Percentiles rank a stretch among this genome's conserved stretches.
phyloP scores from a whole-genome alignment of 73 alveolate genomes.

The Paramecium tetraurelia region DNA sequence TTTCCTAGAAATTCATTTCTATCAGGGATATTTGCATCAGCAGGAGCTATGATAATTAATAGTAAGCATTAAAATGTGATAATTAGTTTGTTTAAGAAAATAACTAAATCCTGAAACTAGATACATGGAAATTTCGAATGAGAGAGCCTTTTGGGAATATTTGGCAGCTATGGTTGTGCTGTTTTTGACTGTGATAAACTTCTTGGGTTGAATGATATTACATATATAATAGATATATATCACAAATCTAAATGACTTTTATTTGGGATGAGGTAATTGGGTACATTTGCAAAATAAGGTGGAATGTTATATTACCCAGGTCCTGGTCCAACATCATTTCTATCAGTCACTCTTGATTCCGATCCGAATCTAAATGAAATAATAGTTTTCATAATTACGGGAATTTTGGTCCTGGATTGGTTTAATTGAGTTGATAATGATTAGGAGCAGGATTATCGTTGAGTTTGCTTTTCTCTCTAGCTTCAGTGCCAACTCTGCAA shows the following conservation, averaged over 20 bases:
- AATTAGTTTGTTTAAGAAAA: conserved; percentile 23
- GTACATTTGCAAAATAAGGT: conserved; percentile 16
- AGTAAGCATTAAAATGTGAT: not conserved
- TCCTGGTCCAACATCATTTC: conserved; percentile 34
- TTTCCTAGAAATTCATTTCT: conserved; percentile 44
- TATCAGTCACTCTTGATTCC: not conserved
- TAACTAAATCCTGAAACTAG: conserved; percentile 25
- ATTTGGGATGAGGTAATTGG: conserved; percentile 1
- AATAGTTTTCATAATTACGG: not conserved
- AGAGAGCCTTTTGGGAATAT: conserved; percentile 51
- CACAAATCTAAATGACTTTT: not conserved
- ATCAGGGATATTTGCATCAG: conserved; percentile 34
- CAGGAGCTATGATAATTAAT: not conserved
- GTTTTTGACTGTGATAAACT: conserved; percentile 32
- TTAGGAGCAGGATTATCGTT: conserved; percentile 38
- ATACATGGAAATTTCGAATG: conserved; percentile 42
- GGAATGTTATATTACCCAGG: conserved; percentile 35
- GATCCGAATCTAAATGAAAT: conserved; percentile 7
- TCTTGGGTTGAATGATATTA: conserved; percentile 30
- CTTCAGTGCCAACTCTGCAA: conserved; percentile 40
- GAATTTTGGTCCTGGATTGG: not conserved
- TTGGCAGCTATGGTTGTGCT: conserved; percentile 36
- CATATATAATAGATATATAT: not conserved
- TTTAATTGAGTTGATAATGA: not conserved
- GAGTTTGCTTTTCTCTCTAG: not conserved